A percentile compares a stretch with the other conserved stretches of the same genome.
Conservation (phyloP, 768 basidiomycete genomes). For the Sutorius australiensis region DNA sequence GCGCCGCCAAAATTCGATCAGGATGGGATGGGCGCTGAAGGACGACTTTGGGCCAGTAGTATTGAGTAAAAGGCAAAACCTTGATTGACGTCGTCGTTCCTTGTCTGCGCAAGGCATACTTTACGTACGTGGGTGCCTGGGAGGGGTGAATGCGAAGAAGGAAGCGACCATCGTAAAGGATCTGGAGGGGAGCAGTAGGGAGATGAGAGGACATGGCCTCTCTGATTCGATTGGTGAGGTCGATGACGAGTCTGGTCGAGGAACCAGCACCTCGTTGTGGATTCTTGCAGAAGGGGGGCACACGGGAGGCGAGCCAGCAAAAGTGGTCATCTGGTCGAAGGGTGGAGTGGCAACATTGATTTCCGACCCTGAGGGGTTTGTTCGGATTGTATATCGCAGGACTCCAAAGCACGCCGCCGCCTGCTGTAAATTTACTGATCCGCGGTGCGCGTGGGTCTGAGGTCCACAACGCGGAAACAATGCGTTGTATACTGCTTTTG, state of each 20-base stretch:
- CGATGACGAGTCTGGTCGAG: conserved; percentile 32
- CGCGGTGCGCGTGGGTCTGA: conserved; percentile 25
- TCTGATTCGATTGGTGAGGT: conserved; percentile 38
- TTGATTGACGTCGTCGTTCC: conserved; percentile 26
- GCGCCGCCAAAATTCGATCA: conserved; percentile 24
- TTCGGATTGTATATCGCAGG: conserved; percentile 41
- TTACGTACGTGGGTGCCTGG: conserved; percentile 40
- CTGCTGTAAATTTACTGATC: conserved; percentile 45
- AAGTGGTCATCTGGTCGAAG: conserved; percentile 24
- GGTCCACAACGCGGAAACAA: conserved; percentile 49
- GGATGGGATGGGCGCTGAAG: conserved; percentile 17
- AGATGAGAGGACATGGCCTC: conserved; percentile 12
- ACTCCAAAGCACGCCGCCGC: conserved; percentile 62
- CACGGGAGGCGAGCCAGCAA: conserved; percentile 64
- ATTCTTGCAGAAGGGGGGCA: conserved; percentile 42
- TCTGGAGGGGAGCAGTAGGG: conserved; percentile 22
- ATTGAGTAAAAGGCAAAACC: conserved; percentile 39
- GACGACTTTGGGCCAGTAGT: conserved; percentile 49
- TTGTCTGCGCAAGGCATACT: conserved; percentile 22
- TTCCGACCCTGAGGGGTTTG: conserved; percentile 18
- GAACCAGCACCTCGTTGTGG: conserved; percentile 25
- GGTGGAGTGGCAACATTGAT: conserved; percentile 10
- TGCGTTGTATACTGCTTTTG: conserved; percentile 40
- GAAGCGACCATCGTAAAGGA: conserved; percentile 69
- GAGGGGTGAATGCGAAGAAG: conserved; percentile 44